A percentile compares a stretch with the other conserved stretches of the same genome.
Conservation (phyloP, 768 basidiomycete species). For the Trametes punicea region DNA sequence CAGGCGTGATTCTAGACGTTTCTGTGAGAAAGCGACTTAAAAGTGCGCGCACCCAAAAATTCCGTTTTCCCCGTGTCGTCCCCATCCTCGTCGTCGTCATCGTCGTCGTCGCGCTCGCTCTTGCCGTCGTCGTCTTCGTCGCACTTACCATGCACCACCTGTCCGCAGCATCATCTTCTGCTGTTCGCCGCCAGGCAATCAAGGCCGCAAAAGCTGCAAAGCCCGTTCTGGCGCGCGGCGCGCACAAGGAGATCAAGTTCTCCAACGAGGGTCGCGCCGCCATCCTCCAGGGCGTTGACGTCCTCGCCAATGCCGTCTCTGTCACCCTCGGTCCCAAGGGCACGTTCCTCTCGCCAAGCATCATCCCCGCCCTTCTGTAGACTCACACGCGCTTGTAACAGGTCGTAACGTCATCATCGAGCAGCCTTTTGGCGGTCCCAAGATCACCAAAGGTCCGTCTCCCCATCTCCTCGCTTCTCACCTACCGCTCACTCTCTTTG, state of each 20-base stretch:
- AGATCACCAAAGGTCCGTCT: constrained; percentile 88
- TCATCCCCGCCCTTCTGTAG: not conserved
- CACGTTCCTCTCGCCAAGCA: constrained; percentile 28
- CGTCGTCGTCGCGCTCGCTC: constrained; percentile 11
- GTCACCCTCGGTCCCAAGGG: constrained; percentile 98
- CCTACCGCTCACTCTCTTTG: not conserved
- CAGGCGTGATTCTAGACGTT: constrained; percentile 33
- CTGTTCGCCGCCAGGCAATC: constrained; percentile 64
- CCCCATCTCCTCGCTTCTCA: not conserved
- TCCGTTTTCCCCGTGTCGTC: constrained; percentile 13
- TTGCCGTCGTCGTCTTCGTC: constrained; percentile 17
- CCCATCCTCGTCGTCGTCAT: constrained; percentile 16
- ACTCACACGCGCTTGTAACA: constrained; percentile 30
- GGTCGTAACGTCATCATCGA: constrained; percentile 99
- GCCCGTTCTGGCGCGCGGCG: constrained; percentile 60
- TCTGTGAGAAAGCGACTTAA: constrained; percentile 29
- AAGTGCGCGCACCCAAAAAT: constrained; percentile 13
- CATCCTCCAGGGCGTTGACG: constrained; percentile 94
- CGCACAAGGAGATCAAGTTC: constrained; percentile 97
- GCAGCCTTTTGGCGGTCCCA: constrained; percentile 83
- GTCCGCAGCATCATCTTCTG: constrained; percentile 59
- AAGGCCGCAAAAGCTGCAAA: constrained; percentile 56
- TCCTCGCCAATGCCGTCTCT: constrained; percentile 94
- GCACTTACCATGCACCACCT: constrained; percentile 62
- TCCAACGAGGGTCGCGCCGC: constrained; percentile 91